Percentiles rank a stretch among this genome's conserved stretches.
phyloP scores from a whole-genome alignment of 2,329 filamentous ascomycete genomes.

The Aureobasidium sp. region DNA sequence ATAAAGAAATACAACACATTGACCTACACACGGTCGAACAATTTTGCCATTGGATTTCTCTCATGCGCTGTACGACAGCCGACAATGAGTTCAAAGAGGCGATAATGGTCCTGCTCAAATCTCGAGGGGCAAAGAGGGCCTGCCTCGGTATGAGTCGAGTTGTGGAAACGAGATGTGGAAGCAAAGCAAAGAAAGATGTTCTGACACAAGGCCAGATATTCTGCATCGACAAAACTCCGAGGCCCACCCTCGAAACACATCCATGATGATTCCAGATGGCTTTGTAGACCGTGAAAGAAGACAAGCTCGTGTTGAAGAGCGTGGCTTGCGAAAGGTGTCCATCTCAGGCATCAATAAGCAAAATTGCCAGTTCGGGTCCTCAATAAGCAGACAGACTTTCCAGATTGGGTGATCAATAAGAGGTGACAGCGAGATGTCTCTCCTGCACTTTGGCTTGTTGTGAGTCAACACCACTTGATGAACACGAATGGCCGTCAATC shows the following conservation, averaged over 20 bases:
- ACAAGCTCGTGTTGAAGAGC: background rate
- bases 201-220: background rate
- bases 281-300: slow-evolving; percentile 6
- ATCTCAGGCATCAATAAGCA: slow-evolving; percentile 21
- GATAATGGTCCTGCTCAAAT: too few relatives aligned
- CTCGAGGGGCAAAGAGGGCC: slow-evolving; percentile 3
- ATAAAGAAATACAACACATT: slow-evolving; percentile 12
- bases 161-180: slow-evolving; percentile 2
- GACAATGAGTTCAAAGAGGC: slow-evolving; percentile 7
- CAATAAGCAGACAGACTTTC: slow-evolving; percentile 19
- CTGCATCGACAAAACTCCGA: slow-evolving; percentile 9
- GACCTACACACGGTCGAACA: background rate
- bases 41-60: slow-evolving; percentile 4
- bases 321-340: slow-evolving; percentile 9
- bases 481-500: too few relatives aligned
- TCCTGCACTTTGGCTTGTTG: background rate
- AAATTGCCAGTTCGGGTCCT: slow-evolving; percentile 18
- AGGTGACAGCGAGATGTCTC: slow-evolving; percentile 7
- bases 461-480: too few relatives aligned
- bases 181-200: background rate
- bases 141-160: background rate
- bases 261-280: background rate
- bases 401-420: slow-evolving; percentile 21
- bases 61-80: background rate
- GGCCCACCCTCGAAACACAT: background rate